A percentile compares a stretch with the other conserved stretches of the same genome.
Conservation (phyloP, 2,329 filamentous ascomycete genomes). For the Fusarium sp. region DNA sequence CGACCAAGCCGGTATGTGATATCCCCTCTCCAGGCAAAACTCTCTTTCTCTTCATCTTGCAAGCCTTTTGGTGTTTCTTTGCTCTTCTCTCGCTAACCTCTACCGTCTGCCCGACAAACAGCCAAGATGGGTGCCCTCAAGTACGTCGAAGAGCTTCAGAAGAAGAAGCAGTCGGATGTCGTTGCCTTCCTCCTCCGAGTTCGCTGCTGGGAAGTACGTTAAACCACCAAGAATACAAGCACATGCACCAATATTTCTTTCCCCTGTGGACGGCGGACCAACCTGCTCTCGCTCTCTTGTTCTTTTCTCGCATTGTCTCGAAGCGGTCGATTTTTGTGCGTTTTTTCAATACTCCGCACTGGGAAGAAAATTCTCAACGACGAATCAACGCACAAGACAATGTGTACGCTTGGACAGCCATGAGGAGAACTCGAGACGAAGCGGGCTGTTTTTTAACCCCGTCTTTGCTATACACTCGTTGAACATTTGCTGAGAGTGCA, state of each 20-base stretch:
- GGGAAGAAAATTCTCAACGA: constrained; percentile 31
- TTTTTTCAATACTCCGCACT: constrained; percentile 21
- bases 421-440: constrained; percentile 14
- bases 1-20: constrained; percentile 52
- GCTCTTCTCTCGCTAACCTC: constrained; percentile 42
- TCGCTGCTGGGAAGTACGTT: constrained; percentile 99
- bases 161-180: constrained; percentile 99
- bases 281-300: constrained; percentile 34
- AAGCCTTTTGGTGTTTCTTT: not conserved
- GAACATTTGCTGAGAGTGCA: constrained; percentile 99
- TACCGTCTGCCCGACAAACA: constrained; percentile 46
- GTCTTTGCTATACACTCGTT: constrained; percentile 94
- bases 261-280: constrained; percentile 51
- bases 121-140: constrained; percentile 99
- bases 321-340: constrained; percentile 23
- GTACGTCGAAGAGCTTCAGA: constrained; percentile 99
- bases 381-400: not conserved
- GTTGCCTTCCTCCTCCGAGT: constrained; percentile 99
- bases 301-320: constrained; percentile 16
- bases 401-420: constrained; percentile 1
- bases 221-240: constrained; percentile 47
- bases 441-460: constrained; percentile 32
- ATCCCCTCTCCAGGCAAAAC: constrained; percentile 6
- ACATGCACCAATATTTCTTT: constrained; percentile 46
- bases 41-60: not conserved